Evolutionary conservation across 116 monocot species (phyloP), one percentile per base, ranked within the genome.

Genomic region (Dioscorea cayenensis): DNA sequence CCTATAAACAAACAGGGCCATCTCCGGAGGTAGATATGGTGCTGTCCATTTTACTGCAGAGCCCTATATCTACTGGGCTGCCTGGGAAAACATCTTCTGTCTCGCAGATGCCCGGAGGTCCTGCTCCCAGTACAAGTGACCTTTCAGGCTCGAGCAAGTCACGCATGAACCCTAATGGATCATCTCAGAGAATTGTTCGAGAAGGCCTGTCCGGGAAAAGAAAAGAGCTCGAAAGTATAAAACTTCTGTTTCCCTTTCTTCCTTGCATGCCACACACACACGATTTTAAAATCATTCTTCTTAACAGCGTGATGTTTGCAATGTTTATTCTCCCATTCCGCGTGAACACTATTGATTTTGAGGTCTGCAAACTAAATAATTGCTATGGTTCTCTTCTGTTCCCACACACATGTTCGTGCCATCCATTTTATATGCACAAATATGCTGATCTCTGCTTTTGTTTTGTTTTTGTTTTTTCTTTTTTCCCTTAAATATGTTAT

Each of bases 81-180:
- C 22, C 72, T 60, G 78, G 78, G 23, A 90, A 90, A 72, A 66
- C 80, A 64, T 49, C 71, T 68, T 72, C 89, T 36, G 50, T 49
- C 36, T 84, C 83, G 50, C 89, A 83, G 71, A 50, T 72, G 36
- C 64, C 77, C 22, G 36, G 74, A 66, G 75, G 72, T 67, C 67
- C 76, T 16, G 75, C 65, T 55, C 92, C 82, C 20, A 83, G 73
- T 68, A 84, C 82, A 36, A 94, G 94, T 70, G 94, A 90, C 38
- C 78, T 88, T 60, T 94, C 94, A 22, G 94, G 90, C 32, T 86
- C 90, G 11, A 84, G 88, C 68, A 84, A 82, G 76, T 69, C 86
- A 35, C 70, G 79, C 6, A 29, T 87, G 69, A 78, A 87, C 36
- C 86, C 80, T 22, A 99, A 86, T 82, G 89, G 83, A 52, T 78